Conservation (phyloP, 768 basidiomycete species). For the Solioccasus polychromus region DNA sequence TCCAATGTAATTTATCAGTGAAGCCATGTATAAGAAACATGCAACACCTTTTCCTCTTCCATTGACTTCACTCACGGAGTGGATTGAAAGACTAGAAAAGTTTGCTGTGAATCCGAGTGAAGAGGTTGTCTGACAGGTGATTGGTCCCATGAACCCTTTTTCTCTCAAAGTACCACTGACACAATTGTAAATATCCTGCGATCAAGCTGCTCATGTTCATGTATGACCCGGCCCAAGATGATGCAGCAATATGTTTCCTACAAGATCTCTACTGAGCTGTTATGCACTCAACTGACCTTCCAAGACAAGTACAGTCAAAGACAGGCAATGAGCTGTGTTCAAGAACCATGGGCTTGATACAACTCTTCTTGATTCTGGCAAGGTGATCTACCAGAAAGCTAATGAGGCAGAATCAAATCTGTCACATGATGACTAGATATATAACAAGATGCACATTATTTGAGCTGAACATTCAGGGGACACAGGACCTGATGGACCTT, state of each 20-base stretch:
- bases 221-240: constrained; percentile 17
- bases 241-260: too few species aligned
- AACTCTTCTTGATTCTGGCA: constrained; percentile 18
- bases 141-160: too few species aligned
- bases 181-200: constrained; percentile 26
- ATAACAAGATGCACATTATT: constrained; percentile 39
- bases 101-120: background rate
- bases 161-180: too few species aligned
- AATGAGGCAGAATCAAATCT: constrained; percentile 22
- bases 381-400: constrained; percentile 31
- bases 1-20: constrained; percentile 20
- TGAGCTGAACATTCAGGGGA: constrained; percentile 46
- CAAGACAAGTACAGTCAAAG: constrained; percentile 8
- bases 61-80: constrained; percentile 32
- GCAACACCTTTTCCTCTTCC: constrained; percentile 20
- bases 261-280: constrained; percentile 32
- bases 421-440: constrained; percentile 20
- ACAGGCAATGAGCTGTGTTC: constrained; percentile 23
- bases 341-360: constrained; percentile 27
- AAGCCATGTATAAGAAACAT: constrained; percentile 11
- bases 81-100: constrained; percentile 19
- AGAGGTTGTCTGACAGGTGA: background rate
- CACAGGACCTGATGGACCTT: constrained; percentile 37
- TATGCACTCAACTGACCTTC: constrained; percentile 30
- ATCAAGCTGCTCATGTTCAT: constrained; percentile 33